Percentiles rank a stretch among this genome's conserved stretches.
Conservation (phyloP, 352 stramenopile genomes). For the Phytophthora idaei region DNA sequence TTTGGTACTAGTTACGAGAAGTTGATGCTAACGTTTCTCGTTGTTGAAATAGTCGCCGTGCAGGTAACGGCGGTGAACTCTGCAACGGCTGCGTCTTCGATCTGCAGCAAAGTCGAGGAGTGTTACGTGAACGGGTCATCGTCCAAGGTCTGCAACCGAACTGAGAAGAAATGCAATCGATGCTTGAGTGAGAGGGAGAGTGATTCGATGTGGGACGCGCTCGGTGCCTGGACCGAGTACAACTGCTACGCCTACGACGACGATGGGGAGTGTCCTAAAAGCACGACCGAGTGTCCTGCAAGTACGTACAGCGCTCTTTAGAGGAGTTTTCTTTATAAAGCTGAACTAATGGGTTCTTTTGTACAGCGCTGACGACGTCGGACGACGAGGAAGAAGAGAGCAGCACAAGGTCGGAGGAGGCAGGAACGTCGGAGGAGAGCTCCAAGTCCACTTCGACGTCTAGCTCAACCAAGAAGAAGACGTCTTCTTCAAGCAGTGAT, state of each 20-base stretch:
- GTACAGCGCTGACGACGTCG: conserved; percentile 27
- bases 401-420: conserved; percentile 19
- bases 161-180: conserved; percentile 47
- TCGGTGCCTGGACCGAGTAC: conserved; percentile 45
- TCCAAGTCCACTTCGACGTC: conserved; percentile 23
- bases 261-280: conserved; percentile 42
- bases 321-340: background rate
- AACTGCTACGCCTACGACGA: conserved; percentile 49
- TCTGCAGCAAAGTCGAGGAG: conserved; percentile 43
- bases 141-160: conserved; percentile 54
- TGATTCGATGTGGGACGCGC: conserved; percentile 20
- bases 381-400: conserved; percentile 17
- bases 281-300: conserved; percentile 45
- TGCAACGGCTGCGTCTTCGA: conserved; percentile 17
- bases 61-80: conserved; percentile 28
- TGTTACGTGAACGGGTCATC: conserved; percentile 55
- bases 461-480: conserved; percentile 31
- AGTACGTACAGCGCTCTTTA: conserved; percentile 26
- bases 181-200: conserved; percentile 43
- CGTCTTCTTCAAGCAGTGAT: conserved; percentile 34
- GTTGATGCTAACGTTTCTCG: background rate
- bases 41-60: conserved; percentile 20
- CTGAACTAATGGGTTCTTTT: background rate
- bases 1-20: background rate
- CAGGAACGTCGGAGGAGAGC: conserved; percentile 19